Base-by-base conservation (phyloP, 805 yeast species). In the Starmerella cellae region DNA sequence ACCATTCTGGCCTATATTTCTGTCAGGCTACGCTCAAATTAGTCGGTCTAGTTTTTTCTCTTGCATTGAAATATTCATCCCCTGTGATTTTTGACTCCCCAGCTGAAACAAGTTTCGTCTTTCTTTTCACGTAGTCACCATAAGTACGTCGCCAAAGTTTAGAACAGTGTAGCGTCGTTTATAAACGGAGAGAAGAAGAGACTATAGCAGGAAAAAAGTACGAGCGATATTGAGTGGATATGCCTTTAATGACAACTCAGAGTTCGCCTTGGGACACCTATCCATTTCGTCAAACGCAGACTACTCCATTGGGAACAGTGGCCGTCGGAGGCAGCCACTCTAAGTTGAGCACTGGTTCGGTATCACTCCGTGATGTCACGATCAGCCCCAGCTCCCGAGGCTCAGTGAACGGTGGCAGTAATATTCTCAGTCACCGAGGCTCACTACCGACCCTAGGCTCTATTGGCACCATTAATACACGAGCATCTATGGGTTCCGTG, bases 171-270 rank as follows among this genome's bases (percentile, higher is more conserved):
- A n/a, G n/a, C n/a, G n/a, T n/a, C n/a, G n/a, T n/a, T n/a, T n/a
- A n/a, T n/a, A n/a, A n/a, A n/a, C n/a, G n/a, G n/a, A n/a, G n/a
- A 24, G 28, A 24, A 24, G 28, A 24, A 24, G 28, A 24, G 13
- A 24, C n/a, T n/a, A 24, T 8, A 9, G 28, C 28, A 29, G 17
- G 32, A 9, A 29, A 14, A 29, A 29, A 29, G 32, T 13, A 29
- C 9, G 16, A 29, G 32, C 28, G 28, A 24, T 29, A n/a, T 29
- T 13, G 16, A 31, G 8, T 13, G 34, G 34, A 17, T 16, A 43
- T 44, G 47, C 47, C 47, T 13, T 17, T 41, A 6, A 37, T 40
- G n/a, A 34, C 46, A 4, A 35, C 38, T 6, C 47, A 38, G n/a
- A 24, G 38, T 8, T 44, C 41, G 2, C 46, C 43, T 4, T 41